A percentile compares a stretch with the other conserved stretches of the same genome.
Evolutionary conservation across 163 green algal species (phyloP).

Genomic region (Trebouxiophyceae sp.): DNA sequence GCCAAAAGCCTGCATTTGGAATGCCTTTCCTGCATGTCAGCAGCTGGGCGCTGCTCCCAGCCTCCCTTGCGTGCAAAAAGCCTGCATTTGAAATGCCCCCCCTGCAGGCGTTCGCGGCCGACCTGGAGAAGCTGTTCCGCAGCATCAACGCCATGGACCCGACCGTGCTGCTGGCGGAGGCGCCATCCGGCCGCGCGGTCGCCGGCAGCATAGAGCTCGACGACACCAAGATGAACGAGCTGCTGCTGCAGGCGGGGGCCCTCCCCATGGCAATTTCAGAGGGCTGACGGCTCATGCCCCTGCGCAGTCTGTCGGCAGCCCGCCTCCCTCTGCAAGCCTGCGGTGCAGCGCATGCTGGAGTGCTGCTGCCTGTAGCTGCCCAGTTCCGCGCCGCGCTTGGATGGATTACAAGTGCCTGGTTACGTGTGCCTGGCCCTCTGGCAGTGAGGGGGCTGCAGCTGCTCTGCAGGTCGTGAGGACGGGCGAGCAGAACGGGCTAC

Average conservation of each 20-base stretch:
- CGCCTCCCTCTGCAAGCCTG: too few species aligned
- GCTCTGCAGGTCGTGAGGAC: constrained; percentile 73
- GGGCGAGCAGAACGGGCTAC: constrained; percentile 81
- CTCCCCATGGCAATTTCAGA: neutral
- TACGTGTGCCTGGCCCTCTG: too few species aligned
- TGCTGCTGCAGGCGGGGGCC: constrained; percentile 61
- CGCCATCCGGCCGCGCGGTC: constrained; percentile 13
- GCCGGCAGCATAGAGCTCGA: constrained; percentile 72
- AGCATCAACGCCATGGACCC: constrained; percentile 52
- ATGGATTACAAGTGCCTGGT: too few species aligned
- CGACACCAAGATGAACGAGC: constrained; percentile 79
- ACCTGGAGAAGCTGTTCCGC: constrained; percentile 73
- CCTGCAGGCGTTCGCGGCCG: constrained; percentile 62
- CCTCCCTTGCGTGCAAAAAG: neutral
- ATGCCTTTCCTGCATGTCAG: too few species aligned
- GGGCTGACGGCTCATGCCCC: too few species aligned
- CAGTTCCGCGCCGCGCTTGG: too few species aligned
- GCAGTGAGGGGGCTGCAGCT: too few species aligned
- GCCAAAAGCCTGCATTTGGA: neutral
- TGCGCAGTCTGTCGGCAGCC: too few species aligned
- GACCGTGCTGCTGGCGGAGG: constrained; percentile 26
- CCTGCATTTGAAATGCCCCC: too few species aligned
- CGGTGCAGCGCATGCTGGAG: too few species aligned
- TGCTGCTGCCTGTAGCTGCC: too few species aligned
- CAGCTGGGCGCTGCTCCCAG: too few species aligned